A percentile compares a stretch with the other conserved stretches of the same genome.
Conservation (phyloP, 495 filamentous ascomycete species). For the Patellaria atrata region DNA sequence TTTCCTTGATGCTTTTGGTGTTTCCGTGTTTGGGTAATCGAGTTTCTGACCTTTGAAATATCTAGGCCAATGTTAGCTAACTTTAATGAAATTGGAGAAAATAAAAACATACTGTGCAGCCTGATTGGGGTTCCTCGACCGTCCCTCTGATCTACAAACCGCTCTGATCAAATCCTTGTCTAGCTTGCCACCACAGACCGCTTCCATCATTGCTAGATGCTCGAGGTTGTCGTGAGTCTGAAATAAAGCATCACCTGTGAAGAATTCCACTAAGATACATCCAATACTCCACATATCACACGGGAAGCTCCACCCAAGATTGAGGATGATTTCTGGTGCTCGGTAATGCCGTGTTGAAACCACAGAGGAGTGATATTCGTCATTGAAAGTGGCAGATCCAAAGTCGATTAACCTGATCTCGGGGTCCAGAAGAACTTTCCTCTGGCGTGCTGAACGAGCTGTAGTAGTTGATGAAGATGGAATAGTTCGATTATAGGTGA, state of each 20-base stretch:
- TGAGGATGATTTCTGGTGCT: slow-evolving; percentile 93
- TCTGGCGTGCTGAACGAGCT: slow-evolving; percentile 63
- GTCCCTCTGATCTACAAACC: slow-evolving; percentile 47
- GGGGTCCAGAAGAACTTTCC: slow-evolving; percentile 80
- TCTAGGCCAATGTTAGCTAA: slow-evolving; percentile 32
- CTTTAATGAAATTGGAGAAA: not conserved
- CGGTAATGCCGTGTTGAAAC: slow-evolving; percentile 94
- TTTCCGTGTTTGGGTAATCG: slow-evolving; percentile 80
- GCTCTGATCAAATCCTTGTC: slow-evolving; percentile 61
- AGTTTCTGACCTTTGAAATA: slow-evolving; percentile 74
- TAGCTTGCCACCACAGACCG: slow-evolving; percentile 59
- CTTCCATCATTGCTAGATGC: slow-evolving; percentile 99
- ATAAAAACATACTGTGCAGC: slow-evolving; percentile 64
- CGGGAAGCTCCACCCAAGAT: slow-evolving; percentile 92
- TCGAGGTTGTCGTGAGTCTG: slow-evolving; percentile 98
- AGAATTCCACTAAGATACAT: slow-evolving; percentile 98
- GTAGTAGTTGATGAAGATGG: slow-evolving; percentile 75
- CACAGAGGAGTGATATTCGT: slow-evolving; percentile 95
- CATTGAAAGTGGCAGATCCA: slow-evolving; percentile 93
- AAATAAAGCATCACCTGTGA: slow-evolving; percentile 92
- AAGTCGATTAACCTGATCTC: slow-evolving; percentile 98
- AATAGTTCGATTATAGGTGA: slow-evolving; percentile 89
- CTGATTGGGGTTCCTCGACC: slow-evolving; percentile 53
- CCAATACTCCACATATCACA: slow-evolving; percentile 99
- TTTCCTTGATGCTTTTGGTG: slow-evolving; percentile 72